phyloP scores from a whole-genome alignment of 176 grass and related monocot genomes.

The Olyra latifolia region DNA sequence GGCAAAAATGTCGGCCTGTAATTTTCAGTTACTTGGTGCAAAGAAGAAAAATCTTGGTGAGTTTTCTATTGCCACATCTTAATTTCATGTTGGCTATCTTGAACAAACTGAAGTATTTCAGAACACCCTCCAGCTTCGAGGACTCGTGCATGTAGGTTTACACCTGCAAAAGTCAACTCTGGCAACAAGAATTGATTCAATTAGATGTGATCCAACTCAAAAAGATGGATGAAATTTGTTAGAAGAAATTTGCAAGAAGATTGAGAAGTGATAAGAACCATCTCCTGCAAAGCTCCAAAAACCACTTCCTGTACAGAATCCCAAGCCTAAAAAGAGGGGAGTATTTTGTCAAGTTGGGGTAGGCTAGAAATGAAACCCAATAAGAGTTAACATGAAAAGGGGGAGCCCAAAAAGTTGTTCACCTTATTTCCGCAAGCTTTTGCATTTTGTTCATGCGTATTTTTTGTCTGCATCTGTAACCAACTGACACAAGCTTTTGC shows the following conservation, averaged over 20 bases:
- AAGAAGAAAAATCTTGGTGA: conserved; percentile 82
- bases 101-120: conserved; percentile 89
- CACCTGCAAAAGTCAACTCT: conserved; percentile 78
- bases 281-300: conserved; percentile 81
- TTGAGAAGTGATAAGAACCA: conserved; percentile 83
- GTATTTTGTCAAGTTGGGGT: too few species aligned
- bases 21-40: conserved; percentile 74
- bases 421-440: too few species aligned
- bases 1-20: conserved; percentile 90
- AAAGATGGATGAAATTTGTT: conserved; percentile 67
- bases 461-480: too few species aligned
- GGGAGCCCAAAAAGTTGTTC: too few species aligned
- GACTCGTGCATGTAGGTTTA: conserved; percentile 59
- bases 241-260: conserved; percentile 76
- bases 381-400: too few species aligned
- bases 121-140: conserved; percentile 70
- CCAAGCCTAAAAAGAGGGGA: conserved; percentile 79
- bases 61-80: conserved; percentile 72
- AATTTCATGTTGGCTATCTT: conserved; percentile 75
- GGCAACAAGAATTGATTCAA: conserved; percentile 73
- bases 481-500: neutral
- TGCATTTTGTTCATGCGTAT: too few species aligned
- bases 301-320: conserved; percentile 77
- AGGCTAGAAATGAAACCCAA: too few species aligned
- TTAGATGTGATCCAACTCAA: conserved; percentile 79